Evolutionary conservation across 495 filamentous ascomycete species (phyloP), one percentile per base, ranked within the genome.

Genomic region (Emericellopsis terricola): DNA sequence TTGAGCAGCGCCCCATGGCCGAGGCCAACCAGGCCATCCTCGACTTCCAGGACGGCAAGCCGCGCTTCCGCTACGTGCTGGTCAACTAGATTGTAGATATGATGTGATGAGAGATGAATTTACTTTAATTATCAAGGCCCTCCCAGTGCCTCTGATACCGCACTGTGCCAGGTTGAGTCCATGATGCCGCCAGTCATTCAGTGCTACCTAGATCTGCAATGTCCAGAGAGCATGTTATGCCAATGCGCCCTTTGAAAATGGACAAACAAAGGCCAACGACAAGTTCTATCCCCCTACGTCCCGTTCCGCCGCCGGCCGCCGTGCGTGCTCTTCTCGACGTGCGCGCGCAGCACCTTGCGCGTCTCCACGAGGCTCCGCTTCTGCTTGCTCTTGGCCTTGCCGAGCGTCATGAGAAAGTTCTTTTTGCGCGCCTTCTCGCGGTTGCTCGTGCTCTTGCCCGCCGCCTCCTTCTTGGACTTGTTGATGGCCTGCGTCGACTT

Each of bases 371-470:
- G 62, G 72, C 81, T 92, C 45, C 82, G 66, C 75, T 93, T 94
- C 49, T 81, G 75, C 64, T 94, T 96, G 31, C 63, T 69, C 59
- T 81, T 81, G 2, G 89, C 87, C 64, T 96, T 96, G 31, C 85
- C 81, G 24, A 96, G 53, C 19, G 85, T 94, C 91, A 99, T 99
- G 46, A 96, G 50, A 55, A 96, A 91, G 52, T 96, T 96, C 74
- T 99, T 96, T 64, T 75, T 78, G 33, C 87, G 63, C 18, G 79
- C 74, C 68, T 99, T 99, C 65, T 99, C 91, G 65, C 81, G 81
- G 59, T 99, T 99, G 44, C 89, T 99, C 3, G 81, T 81, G 54
- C 79, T 87, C 68, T 96, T 94, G 39, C 84, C 81, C 59, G 85
- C 70, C 11, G 71, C 68, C 43, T 74, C 70, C 66, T 91, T 92